These are phyloP conservation scores for Cercospora sp. DNA, from an alignment of 2,329 filamentous ascomycete species.

Conservation along the genomic window DNA sequence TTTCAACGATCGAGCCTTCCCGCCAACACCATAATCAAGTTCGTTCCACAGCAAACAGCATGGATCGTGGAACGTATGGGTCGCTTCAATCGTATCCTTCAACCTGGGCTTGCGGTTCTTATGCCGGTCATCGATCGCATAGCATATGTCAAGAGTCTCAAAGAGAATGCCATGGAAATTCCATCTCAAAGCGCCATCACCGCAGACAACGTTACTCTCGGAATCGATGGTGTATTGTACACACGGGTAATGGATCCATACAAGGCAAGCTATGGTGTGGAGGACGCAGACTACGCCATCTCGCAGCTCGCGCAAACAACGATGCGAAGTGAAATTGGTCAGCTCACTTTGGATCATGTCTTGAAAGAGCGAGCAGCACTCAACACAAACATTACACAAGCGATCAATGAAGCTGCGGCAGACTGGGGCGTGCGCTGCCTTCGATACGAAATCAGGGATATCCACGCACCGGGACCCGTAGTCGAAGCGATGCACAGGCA, in stretches of 20 bases:
- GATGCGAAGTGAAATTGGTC: slow-evolving; percentile 97
- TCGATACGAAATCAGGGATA: slow-evolving; percentile 96
- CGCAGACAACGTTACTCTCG: slow-evolving; percentile 95
- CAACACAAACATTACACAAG: slow-evolving; percentile 97
- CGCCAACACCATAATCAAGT: slow-evolving; percentile 91
- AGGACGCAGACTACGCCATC: slow-evolving; percentile 98
- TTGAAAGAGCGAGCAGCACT: slow-evolving; percentile 94
- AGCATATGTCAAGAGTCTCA: slow-evolving; percentile 95
- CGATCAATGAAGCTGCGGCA: slow-evolving; percentile 96
- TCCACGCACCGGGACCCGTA: slow-evolving; percentile 89
- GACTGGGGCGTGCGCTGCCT: slow-evolving; percentile 97
- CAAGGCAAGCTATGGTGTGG: slow-evolving; percentile 97
- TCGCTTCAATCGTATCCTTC: slow-evolving; percentile 88
- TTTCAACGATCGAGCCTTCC: slow-evolving; percentile 62
- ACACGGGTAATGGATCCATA: slow-evolving; percentile 97
- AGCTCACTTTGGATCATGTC: slow-evolving; percentile 93
- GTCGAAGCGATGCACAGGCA: slow-evolving; percentile 98
- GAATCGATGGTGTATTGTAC: slow-evolving; percentile 93
- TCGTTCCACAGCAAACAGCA: slow-evolving; percentile 96
- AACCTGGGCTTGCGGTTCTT: slow-evolving; percentile 86
- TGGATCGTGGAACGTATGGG: slow-evolving; percentile 99
- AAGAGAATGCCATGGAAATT: slow-evolving; percentile 95
- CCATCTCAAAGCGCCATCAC: slow-evolving; percentile 97
- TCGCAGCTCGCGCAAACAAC: slow-evolving; percentile 97
- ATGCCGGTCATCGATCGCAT: slow-evolving; percentile 92